Evolutionary conservation across 1,284 basidiomycete species (phyloP), one percentile per base, ranked within the genome.

Genomic region (Pseudozyma tsukubaensis): DNA sequence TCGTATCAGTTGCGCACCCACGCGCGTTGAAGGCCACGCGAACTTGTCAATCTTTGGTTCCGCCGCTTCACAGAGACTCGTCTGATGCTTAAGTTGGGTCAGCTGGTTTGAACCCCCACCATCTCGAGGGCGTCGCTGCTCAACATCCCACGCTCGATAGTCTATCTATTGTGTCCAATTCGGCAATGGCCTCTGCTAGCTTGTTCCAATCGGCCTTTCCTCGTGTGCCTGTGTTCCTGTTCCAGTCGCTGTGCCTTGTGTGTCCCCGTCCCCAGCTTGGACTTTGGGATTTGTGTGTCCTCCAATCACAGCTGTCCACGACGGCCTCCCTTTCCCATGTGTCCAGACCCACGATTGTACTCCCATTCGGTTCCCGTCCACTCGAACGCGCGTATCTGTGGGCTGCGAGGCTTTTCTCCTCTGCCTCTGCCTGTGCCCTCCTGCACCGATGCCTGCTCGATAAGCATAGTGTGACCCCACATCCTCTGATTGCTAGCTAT

Each of bases 391-490:
- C 44, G 9, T 44, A 21, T 52, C 32, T 50, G n/a, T 37, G 8
- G 9, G 14, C 34, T 35, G 24, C 36, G 10, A 8, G 19, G 8
- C 10, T 12, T 21, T 44, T 16, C 13, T 47, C 35, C 45, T 13
- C 18, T 35, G 36, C 35, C 45, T 13, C 18, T 35, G 36, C 24
- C 18, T 4, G 34, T 29, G 39, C 50, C 21, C 29, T 35, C 14
- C 32, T 43, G 43, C 18, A 10, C 37, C 35, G 10, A 40, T 4
- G 12, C 21, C 43, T 45, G 49, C 60, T 47, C 50, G 61, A 58
- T 64, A 64, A 64, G 63, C 48, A 51, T 50, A 21, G 12, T 36
- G 29, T 44, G 35, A 64, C 62, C 62, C 62, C 62, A 59, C 62
- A 54, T 50, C 11, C 13, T 19, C 42, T 40, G 50, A 35, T 37